Evolutionary conservation across 2,329 filamentous ascomycete species (phyloP).

Genomic region (Cladosporium sp.): DNA sequence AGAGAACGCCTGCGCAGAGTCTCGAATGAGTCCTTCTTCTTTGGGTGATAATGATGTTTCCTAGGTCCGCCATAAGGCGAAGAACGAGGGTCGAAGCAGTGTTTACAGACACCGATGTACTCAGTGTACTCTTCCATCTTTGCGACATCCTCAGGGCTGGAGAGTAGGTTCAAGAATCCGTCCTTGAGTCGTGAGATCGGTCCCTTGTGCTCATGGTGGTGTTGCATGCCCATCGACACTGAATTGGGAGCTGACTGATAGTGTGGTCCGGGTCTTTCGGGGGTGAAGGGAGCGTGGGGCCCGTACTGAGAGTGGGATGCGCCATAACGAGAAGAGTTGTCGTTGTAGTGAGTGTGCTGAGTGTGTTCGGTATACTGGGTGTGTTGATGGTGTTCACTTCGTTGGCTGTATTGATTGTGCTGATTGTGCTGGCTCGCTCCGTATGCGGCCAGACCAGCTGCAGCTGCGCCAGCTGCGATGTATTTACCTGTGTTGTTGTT

Average conservation of each 20-base stretch:
- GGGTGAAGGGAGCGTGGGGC: constrained; percentile 16
- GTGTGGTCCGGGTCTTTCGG: constrained; percentile 9
- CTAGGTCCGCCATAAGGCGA: constrained; percentile 60
- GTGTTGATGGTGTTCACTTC: constrained; percentile 24
- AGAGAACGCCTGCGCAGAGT: constrained; percentile 33
- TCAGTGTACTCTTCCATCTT: constrained; percentile 70
- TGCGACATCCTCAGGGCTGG: constrained; percentile 59
- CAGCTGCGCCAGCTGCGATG: constrained; percentile 50
- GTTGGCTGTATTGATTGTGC: constrained; percentile 5
- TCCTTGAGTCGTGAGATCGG: constrained; percentile 63
- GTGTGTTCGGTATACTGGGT: constrained; percentile 36
- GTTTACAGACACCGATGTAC: constrained; percentile 65
- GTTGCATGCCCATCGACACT: constrained; percentile 17
- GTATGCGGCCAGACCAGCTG: constrained; percentile 45
- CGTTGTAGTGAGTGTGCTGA: constrained; percentile 20
- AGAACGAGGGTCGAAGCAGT: constrained; percentile 65
- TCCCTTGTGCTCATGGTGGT: constrained; percentile 55
- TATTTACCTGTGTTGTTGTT: constrained; percentile 47
- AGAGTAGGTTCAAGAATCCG: constrained; percentile 48
- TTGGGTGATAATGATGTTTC: constrained; percentile 57
- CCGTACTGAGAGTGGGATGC: background rate
- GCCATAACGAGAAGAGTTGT: constrained; percentile 15
- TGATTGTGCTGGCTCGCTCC: constrained; percentile 43
- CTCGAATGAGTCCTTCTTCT: constrained; percentile 36
- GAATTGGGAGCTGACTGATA: constrained; percentile 20